Evolutionary conservation across 2,329 filamentous ascomycete genomes (phyloP).

Genomic region (Sporothrix brunneoviolacea): DNA sequence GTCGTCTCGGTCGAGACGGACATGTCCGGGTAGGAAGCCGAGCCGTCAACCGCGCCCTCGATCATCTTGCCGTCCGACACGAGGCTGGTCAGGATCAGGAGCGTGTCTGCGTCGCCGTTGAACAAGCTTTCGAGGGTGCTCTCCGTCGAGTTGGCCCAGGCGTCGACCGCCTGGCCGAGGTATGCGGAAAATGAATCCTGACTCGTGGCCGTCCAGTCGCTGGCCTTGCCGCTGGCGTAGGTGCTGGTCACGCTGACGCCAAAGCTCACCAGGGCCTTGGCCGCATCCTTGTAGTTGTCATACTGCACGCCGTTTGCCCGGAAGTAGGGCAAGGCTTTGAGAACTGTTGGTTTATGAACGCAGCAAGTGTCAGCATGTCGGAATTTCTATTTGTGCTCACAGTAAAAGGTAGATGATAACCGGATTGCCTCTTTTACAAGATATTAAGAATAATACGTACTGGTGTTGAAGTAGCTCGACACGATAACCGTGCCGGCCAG

Average conservation of each 20-base stretch:
- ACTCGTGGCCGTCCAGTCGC: slow-evolving; percentile 22
- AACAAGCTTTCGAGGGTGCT: slow-evolving; percentile 20
- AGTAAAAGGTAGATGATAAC: too few relatives aligned
- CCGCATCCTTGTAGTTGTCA: slow-evolving; percentile 9
- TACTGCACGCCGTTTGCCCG: background rate
- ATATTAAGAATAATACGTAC: too few relatives aligned
- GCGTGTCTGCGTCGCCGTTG: slow-evolving; percentile 19
- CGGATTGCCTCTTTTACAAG: too few relatives aligned
- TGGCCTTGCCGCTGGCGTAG: slow-evolving; percentile 21
- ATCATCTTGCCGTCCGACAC: slow-evolving; percentile 27
- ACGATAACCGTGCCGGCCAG: slow-evolving; percentile 4
- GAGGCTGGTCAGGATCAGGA: slow-evolving; percentile 21
- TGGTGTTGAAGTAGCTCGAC: slow-evolving; percentile 4
- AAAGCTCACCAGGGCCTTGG: slow-evolving; percentile 1
- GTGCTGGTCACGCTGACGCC: background rate
- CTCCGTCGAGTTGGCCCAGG: slow-evolving; percentile 21
- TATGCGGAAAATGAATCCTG: slow-evolving; percentile 25
- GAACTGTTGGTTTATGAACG: too few relatives aligned
- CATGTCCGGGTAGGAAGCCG: background rate
- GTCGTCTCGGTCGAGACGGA: background rate
- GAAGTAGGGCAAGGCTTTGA: background rate
- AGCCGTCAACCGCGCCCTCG: slow-evolving; percentile 6
- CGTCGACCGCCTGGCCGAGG: slow-evolving; percentile 23
- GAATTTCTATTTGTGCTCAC: too few relatives aligned
- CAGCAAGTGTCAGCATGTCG: too few relatives aligned